These are phyloP conservation scores for Diutina mesorugosa DNA, from an alignment of 1,139 yeast species.

Conservation along the genomic window DNA sequence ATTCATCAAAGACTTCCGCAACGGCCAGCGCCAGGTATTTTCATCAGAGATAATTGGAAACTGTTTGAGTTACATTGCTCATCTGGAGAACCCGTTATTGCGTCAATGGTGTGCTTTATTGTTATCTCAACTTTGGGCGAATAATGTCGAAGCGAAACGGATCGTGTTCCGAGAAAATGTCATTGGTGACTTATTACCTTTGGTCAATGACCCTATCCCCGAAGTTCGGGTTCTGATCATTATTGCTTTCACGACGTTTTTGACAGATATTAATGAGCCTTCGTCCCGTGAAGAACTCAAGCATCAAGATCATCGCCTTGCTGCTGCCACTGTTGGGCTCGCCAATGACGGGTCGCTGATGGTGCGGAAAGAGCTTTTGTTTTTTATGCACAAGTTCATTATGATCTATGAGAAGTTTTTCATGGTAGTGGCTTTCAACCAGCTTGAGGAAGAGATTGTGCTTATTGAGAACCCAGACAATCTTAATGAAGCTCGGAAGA, in stretches of 20 bases:
- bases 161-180: conserved; percentile 57
- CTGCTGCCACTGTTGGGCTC: conserved; percentile 32
- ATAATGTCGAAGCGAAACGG: conserved; percentile 66
- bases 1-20: conserved; percentile 67
- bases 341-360: conserved; percentile 82
- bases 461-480: conserved; percentile 47
- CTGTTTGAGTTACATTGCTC: conserved; percentile 51
- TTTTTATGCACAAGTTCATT: conserved; percentile 66
- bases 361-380: conserved; percentile 76
- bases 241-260: conserved; percentile 58
- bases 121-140: conserved; percentile 65
- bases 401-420: conserved; percentile 62
- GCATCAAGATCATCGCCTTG: conserved; percentile 41
- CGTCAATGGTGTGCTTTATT: conserved; percentile 88
- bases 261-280: conserved; percentile 29
- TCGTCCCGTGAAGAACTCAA: conserved; percentile 29
- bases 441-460: conserved; percentile 69
- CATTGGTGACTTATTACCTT: conserved; percentile 38
- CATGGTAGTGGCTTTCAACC: conserved; percentile 78
- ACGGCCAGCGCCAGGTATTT: conserved; percentile 73
- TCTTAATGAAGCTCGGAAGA: conserved; percentile 46
- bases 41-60: conserved; percentile 62
- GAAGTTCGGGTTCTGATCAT: conserved; percentile 86
- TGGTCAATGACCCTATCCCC: conserved; percentile 82
- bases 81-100: conserved; percentile 71